Evolutionary conservation across 768 basidiomycete genomes (phyloP).

Genomic region (Mycena metata): DNA sequence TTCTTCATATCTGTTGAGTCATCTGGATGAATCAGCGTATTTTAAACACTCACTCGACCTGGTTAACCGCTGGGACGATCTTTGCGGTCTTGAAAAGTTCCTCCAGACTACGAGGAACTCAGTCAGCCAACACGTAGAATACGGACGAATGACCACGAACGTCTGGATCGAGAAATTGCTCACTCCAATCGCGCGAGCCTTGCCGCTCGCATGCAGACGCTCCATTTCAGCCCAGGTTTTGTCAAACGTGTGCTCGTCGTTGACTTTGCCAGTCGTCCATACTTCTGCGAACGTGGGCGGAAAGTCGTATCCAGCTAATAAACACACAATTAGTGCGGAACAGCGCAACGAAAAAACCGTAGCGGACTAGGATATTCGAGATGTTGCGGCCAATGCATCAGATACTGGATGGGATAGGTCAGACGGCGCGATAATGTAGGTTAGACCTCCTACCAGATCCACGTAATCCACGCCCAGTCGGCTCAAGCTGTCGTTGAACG

Average conservation of each 20-base stretch:
- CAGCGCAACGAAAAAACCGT: too few species aligned
- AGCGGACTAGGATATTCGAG: slow-evolving; percentile 47
- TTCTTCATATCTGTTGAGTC: too few species aligned
- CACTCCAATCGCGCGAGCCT: slow-evolving; percentile 67
- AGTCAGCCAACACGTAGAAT: not conserved
- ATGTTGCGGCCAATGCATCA: slow-evolving; percentile 66
- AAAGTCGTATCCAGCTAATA: slow-evolving; percentile 33
- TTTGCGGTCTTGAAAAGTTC: slow-evolving; percentile 56
- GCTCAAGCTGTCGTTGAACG: slow-evolving; percentile 57
- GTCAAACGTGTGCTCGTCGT: slow-evolving; percentile 51
- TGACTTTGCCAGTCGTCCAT: slow-evolving; percentile 37
- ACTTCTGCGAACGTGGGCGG: slow-evolving; percentile 52
- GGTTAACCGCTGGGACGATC: slow-evolving; percentile 61
- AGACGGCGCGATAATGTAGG: too few species aligned
- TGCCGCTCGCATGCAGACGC: slow-evolving; percentile 60
- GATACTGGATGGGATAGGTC: too few species aligned
- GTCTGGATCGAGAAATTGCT: slow-evolving; percentile 73
- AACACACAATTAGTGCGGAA: too few species aligned
- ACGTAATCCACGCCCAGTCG: slow-evolving; percentile 60
- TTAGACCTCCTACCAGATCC: slow-evolving; percentile 62
- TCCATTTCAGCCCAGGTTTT: slow-evolving; percentile 68
- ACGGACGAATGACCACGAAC: slow-evolving; percentile 44
- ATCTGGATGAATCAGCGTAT: too few species aligned
- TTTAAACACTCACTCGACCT: slow-evolving; percentile 56
- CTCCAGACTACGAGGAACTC: slow-evolving; percentile 47